Percentiles rank a stretch among this genome's conserved stretches.
These are phyloP conservation scores for Carex pumila DNA, from an alignment of 176 grass and related monocot genomes.

Conservation along the genomic window DNA sequence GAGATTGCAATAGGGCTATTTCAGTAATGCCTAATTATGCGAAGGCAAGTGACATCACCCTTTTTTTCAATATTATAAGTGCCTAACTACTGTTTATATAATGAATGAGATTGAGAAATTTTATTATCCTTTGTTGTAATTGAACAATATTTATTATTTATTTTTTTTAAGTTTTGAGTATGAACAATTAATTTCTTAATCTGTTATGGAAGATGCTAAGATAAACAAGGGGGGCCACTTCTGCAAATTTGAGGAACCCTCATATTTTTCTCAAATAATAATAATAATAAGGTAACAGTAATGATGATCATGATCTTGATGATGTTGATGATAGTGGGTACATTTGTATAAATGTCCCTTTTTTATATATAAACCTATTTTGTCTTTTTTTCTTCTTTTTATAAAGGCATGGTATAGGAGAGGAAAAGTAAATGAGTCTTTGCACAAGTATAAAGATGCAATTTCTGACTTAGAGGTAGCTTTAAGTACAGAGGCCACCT, in stretches of 20 bases:
- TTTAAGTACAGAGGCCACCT: slow-evolving; percentile 47
- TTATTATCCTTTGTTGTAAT: not conserved
- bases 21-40: slow-evolving; percentile 46
- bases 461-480: slow-evolving; percentile 72
- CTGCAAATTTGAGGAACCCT: not conserved
- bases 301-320: not conserved
- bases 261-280: not conserved
- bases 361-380: not conserved
- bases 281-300: not conserved
- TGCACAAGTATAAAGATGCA: slow-evolving; percentile 54
- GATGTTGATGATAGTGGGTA: too few species aligned
- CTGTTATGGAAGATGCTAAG: too few species aligned
- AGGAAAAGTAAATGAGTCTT: slow-evolving; percentile 67
- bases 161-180: too few species aligned
- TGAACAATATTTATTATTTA: too few species aligned
- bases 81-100: not conserved
- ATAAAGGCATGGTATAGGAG: slow-evolving; percentile 88
- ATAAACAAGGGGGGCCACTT: too few species aligned
- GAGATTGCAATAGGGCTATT: slow-evolving; percentile 80
- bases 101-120: not conserved
- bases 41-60: slow-evolving; percentile 51
- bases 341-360: not conserved
- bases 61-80: slow-evolving; percentile 11
- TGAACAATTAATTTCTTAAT: too few species aligned
- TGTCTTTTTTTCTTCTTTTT: slow-evolving; percentile 10